A percentile compares a stretch with the other conserved stretches of the same genome.
phyloP scores from a whole-genome alignment of 2,329 filamentous ascomycete genomes.

The Sclerotinia subarctica region DNA sequence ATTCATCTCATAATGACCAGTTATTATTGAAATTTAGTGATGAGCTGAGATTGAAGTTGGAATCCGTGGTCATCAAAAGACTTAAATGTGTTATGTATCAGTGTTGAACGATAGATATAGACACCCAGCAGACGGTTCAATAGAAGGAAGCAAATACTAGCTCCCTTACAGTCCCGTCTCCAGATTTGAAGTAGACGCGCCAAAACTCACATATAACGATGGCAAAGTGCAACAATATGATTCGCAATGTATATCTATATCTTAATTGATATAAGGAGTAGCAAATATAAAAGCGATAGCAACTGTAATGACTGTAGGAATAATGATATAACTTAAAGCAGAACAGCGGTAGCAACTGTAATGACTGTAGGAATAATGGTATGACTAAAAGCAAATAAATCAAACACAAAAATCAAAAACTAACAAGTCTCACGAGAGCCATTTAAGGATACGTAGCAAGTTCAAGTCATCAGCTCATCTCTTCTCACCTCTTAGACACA shows the following conservation, averaged over 20 bases:
- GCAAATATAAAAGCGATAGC: not conserved
- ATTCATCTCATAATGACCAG: too few species aligned
- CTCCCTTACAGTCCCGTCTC: not conserved
- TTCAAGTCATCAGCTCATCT: slow-evolving; percentile 18
- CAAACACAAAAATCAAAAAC: slow-evolving; percentile 5
- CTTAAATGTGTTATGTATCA: not conserved
- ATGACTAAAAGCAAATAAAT: not conserved
- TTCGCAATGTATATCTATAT: not conserved
- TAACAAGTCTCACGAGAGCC: slow-evolving; percentile 21
- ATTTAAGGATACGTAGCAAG: slow-evolving; percentile 17
- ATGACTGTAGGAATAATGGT: not conserved
- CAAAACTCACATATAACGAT: not conserved
- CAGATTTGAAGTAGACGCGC: not conserved
- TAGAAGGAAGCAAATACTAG: not conserved
- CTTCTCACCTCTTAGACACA: slow-evolving; percentile 9
- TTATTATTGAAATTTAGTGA: too few species aligned
- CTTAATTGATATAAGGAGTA: not conserved
- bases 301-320: slow-evolving; percentile 1
- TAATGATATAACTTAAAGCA: not conserved
- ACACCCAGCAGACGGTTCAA: not conserved
- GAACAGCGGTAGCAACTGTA: not conserved
- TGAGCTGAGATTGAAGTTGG: too few species aligned
- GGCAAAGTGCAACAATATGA: not conserved
- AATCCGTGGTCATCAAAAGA: too few species aligned
- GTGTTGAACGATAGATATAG: not conserved